Evolutionary conservation across 176 grass and related monocot species (phyloP), one percentile per base, ranked within the genome.

Genomic region (Tillandsia fasciculata): DNA sequence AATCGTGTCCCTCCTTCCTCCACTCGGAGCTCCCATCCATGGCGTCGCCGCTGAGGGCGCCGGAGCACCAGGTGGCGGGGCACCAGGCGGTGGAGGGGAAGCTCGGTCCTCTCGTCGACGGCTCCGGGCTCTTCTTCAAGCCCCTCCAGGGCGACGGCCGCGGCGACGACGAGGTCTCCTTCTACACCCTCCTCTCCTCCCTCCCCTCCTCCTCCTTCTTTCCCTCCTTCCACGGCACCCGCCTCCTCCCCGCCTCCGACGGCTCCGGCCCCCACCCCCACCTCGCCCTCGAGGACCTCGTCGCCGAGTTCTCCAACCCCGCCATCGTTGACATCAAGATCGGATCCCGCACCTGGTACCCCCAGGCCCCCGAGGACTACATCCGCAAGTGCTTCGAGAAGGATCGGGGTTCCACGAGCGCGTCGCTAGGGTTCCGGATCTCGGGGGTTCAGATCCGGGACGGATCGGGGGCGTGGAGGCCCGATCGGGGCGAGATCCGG

Each of bases 291-390:
- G 93, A 92, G 3, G 86, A 97, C 29, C 59, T 92, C 70, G 74
- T 90, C 70, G 24, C 69, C 2, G 93, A 83, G 3, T 51, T 87
- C 66, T 20, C 51, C 3, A 52, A 49, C 15, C 93, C 93, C 27
- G 92, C 74, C 68, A 65, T 97, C 20, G 65, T 80, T 47, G 93
- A 97, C 81, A 24, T 97, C 81, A 97, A 92, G 86, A 97, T 97
- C 68, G 93, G 93, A 61, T 80, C 86, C 0, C 75, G 78, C 51
- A 90, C 89, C 0, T 97, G 89, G 89, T 82, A 85, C 13, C 82
- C 74, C 1, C 9, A 49, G 27, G 61, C 69, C 11, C 33, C 86
- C n/a, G 84, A 92, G 26, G 64, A 78, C 65, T 87, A 97, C 77
- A 50, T 92, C 69, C 3, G 22, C 26, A 97, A 97, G 70, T 90